These are phyloP conservation scores for Lachnellula cervina DNA, from an alignment of 2,329 filamentous ascomycete species.

Conservation along the genomic window DNA sequence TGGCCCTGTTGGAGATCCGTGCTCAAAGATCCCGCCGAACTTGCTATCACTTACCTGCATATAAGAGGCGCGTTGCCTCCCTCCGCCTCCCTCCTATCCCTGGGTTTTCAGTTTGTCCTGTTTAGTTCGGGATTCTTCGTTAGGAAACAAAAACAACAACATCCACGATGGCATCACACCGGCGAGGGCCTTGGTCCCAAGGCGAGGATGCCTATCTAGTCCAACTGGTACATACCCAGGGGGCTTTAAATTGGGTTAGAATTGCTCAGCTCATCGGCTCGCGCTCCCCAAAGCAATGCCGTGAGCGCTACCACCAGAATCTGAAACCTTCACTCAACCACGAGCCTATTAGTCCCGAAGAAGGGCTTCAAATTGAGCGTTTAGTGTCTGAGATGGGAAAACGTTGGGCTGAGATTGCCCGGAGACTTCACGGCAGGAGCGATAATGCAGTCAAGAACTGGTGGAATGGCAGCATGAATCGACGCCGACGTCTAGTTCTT, in stretches of 20 bases:
- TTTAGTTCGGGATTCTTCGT: background rate
- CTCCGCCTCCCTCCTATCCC: too few species aligned
- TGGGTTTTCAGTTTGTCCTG: background rate
- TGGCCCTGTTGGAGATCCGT: too few species aligned
- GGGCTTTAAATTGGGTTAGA: conserved; percentile 83
- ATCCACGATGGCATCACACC: conserved; percentile 40
- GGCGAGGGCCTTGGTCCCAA: conserved; percentile 79
- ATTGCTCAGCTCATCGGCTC: conserved; percentile 72
- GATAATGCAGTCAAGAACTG: conserved; percentile 98
- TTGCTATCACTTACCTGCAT: too few species aligned
- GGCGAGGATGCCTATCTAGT: conserved; percentile 69
- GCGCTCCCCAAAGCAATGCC: conserved; percentile 88
- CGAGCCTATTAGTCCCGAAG: conserved; percentile 65
- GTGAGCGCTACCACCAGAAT: conserved; percentile 92
- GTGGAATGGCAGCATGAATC: conserved; percentile 93
- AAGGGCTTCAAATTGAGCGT: conserved; percentile 68
- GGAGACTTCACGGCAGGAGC: conserved; percentile 74
- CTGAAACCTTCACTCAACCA: conserved; percentile 73
- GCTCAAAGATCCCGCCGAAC: too few species aligned
- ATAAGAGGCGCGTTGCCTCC: too few species aligned
- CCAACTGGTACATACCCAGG: conserved; percentile 64
- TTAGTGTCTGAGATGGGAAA: conserved; percentile 76
- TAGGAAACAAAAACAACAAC: background rate
- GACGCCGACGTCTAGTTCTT: conserved; percentile 45
- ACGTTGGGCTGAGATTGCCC: conserved; percentile 89